A percentile compares a stretch with the other conserved stretches of the same genome.
Evolutionary conservation across 768 basidiomycete genomes (phyloP).

Genomic region (Leccinum truebloodii): DNA sequence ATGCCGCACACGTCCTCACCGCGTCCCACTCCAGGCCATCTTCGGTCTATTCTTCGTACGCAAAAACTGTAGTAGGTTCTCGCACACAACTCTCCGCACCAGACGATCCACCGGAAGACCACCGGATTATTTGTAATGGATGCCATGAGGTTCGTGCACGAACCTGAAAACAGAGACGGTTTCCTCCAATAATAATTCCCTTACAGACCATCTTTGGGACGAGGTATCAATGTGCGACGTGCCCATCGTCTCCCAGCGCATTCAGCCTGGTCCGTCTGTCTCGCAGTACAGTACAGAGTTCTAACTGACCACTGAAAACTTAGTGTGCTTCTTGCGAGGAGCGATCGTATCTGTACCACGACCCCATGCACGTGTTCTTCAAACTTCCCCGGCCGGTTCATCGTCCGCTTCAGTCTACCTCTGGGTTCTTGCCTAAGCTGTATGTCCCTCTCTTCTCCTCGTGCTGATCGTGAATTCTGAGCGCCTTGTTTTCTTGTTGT

Average conservation of each 20-base stretch:
- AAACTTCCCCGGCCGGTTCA: constrained; percentile 83
- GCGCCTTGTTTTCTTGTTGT: background rate
- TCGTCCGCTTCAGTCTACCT: constrained; percentile 50
- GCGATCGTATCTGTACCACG: constrained; percentile 75
- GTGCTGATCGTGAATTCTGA: constrained; percentile 5
- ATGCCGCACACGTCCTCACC: constrained; percentile 62
- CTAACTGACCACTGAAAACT: background rate
- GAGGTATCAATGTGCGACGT: constrained; percentile 89
- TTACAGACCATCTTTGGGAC: constrained; percentile 70
- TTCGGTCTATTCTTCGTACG: constrained; percentile 63
- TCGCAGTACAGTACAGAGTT: background rate
- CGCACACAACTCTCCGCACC: constrained; percentile 36
- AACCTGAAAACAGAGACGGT: background rate
- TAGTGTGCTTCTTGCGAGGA: constrained; percentile 84
- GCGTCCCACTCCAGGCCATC: constrained; percentile 50
- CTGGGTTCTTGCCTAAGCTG: constrained; percentile 71
- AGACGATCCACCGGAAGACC: constrained; percentile 43
- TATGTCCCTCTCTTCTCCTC: constrained; percentile 34
- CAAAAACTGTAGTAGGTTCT: constrained; percentile 65
- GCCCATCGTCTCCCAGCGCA: constrained; percentile 68
- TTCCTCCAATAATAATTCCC: background rate
- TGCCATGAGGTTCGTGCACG: constrained; percentile 55
- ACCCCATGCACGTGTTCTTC: constrained; percentile 86
- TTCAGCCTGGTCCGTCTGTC: constrained; percentile 66
- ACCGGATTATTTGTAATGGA: constrained; percentile 59